These are phyloP conservation scores for Stephanodiscus minutulus DNA, from an alignment of 108 stramenopile genomes.

Conservation along the genomic window DNA sequence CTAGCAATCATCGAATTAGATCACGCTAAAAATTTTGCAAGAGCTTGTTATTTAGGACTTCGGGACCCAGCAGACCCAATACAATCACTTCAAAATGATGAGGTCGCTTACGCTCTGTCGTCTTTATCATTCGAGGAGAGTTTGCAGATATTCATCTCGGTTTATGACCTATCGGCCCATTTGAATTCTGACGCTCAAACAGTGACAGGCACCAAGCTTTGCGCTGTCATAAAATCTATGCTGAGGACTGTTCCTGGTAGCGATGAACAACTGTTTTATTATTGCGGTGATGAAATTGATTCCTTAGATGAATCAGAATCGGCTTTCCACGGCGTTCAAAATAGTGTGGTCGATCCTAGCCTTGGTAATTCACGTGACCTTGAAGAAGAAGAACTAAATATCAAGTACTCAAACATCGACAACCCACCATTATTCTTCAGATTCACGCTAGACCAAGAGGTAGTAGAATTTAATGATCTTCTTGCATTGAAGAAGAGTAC, in stretches of 20 bases:
- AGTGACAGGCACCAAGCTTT: conserved; percentile 50
- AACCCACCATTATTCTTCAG: conserved; percentile 59
- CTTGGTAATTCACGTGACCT: background rate
- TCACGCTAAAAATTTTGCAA: conserved; percentile 58
- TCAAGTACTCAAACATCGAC: conserved; percentile 6
- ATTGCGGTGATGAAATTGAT: conserved; percentile 30
- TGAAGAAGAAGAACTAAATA: background rate
- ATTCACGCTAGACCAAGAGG: conserved; percentile 52
- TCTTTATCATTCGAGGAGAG: conserved; percentile 29
- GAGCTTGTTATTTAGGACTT: conserved; percentile 64
- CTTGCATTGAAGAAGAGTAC: conserved; percentile 46
- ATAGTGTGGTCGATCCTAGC: background rate
- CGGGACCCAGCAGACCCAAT: conserved; percentile 26
- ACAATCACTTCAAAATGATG: conserved; percentile 18
- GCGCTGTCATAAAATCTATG: conserved; percentile 44
- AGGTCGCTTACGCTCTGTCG: conserved; percentile 26
- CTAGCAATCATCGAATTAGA: conserved; percentile 54
- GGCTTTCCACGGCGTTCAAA: background rate
- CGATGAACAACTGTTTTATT: conserved; percentile 56
- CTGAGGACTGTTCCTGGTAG: conserved; percentile 58
- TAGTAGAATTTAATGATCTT: conserved; percentile 38
- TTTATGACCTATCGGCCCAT: conserved; percentile 37
- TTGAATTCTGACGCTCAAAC: conserved; percentile 22
- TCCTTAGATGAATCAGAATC: conserved; percentile 4
- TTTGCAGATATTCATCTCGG: conserved; percentile 20